Base-by-base conservation (phyloP, 495 filamentous ascomycete species). In the Neurospora tetraspora region DNA sequence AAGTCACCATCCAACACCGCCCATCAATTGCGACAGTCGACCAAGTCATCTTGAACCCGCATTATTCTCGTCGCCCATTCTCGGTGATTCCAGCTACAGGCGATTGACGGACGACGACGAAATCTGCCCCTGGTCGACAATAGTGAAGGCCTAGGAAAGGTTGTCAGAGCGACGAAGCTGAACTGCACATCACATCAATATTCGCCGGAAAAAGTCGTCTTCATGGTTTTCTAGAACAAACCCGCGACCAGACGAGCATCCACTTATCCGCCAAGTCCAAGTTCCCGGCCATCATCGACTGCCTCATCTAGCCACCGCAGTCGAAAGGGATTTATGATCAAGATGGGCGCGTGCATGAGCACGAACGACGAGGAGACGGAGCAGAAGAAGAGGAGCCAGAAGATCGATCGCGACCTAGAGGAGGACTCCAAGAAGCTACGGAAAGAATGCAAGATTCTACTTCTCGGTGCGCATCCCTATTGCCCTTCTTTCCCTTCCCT, bases 371-470 rank as follows among this genome's bases (percentile, higher is more conserved):
- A 90, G 80, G 92, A 92, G 81, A 89, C 86, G 78, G 96, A 99
- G 82, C 91, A 93, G 86, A 96, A 92, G 86, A 97, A 97, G 85
- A 88, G 89, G 77, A 98, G 94, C 82, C 93, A 96, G 82, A 89
- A 89, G 81, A 99, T 99, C 77, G 96, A 99, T 81, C 90, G 91
- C 79, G 92, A 87, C 76, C 85, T 99, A 75, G 94, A 98, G 80
- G 96, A 98, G 80, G 96, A 98, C 79, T 93, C 93, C 45, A 90
- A 92, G 81, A 88, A 91, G 79, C 85, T 98, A 86, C 89, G 94
- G 76, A 88, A 93, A 83, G 96, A 99, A 91, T 98, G 96, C 92
- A 99, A 99, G 85, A 98, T 99, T 74, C 85, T 99, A 69, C 84
- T 99, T 61, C 85, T 99, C 72, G 96, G 96, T 98, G 88, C 70